phyloP scores from a whole-genome alignment of 257 asterid genomes.

The Plantago ovata region DNA sequence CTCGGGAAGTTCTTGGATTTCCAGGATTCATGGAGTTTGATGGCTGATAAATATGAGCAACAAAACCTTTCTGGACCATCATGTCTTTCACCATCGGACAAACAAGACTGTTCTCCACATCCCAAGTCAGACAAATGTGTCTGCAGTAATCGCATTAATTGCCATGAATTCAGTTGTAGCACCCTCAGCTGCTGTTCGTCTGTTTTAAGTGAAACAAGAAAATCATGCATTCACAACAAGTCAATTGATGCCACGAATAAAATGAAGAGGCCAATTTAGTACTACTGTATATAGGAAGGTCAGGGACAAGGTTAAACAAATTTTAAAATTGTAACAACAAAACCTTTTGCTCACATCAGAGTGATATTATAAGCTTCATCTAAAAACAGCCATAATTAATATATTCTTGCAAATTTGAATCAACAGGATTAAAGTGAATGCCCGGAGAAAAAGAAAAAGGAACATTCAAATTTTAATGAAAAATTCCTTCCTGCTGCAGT shows the following conservation, averaged over 20 bases:
- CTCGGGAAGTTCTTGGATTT: constrained; percentile 37
- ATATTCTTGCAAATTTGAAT: too few relatives aligned
- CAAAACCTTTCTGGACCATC: constrained; percentile 54
- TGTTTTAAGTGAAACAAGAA: constrained; percentile 31
- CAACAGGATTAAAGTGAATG: neutral
- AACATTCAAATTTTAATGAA: neutral
- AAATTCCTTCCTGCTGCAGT: too few relatives aligned
- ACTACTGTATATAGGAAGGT: neutral
- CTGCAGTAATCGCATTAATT: constrained; percentile 65
- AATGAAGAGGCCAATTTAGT: neutral
- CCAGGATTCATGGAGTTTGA: constrained; percentile 60
- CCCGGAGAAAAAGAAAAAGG: neutral
- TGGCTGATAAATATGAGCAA: constrained; percentile 62
- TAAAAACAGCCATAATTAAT: too few relatives aligned
- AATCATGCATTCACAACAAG: constrained; percentile 13
- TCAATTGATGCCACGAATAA: neutral
- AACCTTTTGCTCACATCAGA: too few relatives aligned
- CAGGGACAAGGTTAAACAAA: neutral
- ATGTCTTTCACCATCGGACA: constrained; percentile 27
- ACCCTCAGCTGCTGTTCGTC: constrained; percentile 67
- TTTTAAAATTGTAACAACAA: neutral
- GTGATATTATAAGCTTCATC: too few relatives aligned
- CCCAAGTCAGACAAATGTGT: constrained; percentile 49
- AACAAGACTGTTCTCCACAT: constrained; percentile 49
- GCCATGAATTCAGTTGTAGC: constrained; percentile 84